Evolutionary conservation across 2,329 filamentous ascomycete genomes (phyloP), one percentile per base, ranked within the genome.

Genomic region (Triangularia setosa): DNA sequence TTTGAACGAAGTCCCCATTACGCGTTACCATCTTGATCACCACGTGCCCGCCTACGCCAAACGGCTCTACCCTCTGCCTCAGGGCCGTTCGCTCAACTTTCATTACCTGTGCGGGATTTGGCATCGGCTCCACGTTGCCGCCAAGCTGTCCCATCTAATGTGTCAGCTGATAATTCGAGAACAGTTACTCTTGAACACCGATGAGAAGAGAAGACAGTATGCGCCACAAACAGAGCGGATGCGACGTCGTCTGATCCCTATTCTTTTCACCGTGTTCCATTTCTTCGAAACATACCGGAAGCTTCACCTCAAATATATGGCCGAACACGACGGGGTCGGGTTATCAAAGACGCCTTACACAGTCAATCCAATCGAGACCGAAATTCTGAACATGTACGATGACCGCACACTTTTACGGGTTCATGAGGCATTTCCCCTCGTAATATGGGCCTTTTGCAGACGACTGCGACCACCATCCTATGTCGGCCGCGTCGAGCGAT

Each of bases 211-310:
- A 64, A 72, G 74, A 21, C 84, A 86, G 57, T 89, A 89, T 69
- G 83, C 84, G 18, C 81, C 84, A 0, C 86, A 89, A 71, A 79
- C 81, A 67, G 84, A 86, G 73, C 81, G 87, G 14, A 89, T 89
- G 87, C 84, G 86, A 57, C 84, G 85, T 65, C 81, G 87, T 58
- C 76, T 89, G 8, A 87, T 88, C 62, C 87, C 87, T 1, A 73
- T 88, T 7, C 78, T 89, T 16, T 89, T 89, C 68, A 88, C 86
- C 12, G 79, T 88, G 24, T 89, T 89, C 68, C 87, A 89, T 72
- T 89, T 89, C 71, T 89, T 89, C 72, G 87, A 89, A 72, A 86
- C 80, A 0, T 88, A 87, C 71, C 83, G 87, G 64, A 81, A 79
- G 44, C 76, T 87, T 2, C 85, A 89, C 68, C 73, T 87, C 7